phyloP scores from a whole-genome alignment of 2,329 filamentous ascomycete genomes.

The Pyrenochaeta sp. region DNA sequence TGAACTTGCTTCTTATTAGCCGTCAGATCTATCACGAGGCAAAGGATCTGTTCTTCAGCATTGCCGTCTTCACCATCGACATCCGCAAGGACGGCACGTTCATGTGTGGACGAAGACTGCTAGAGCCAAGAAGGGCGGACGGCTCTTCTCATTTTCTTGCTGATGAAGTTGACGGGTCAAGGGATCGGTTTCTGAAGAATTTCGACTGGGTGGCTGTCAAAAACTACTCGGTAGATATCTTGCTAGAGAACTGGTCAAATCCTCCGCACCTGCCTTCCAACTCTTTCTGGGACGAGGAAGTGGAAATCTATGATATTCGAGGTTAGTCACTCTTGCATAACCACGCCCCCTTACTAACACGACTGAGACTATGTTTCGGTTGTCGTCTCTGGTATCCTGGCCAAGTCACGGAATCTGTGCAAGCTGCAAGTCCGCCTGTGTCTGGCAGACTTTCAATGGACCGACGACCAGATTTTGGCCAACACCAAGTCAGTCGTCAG shows the following conservation, averaged over 20 bases:
- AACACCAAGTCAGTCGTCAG: slow-evolving; percentile 36
- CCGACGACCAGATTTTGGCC: slow-evolving; percentile 23
- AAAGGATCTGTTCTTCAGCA: slow-evolving; percentile 40
- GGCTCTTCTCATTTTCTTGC: slow-evolving; percentile 27
- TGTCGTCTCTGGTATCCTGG: slow-evolving; percentile 41
- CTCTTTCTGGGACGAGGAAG: slow-evolving; percentile 42
- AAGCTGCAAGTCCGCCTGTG: slow-evolving; percentile 41
- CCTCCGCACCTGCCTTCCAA: background rate
- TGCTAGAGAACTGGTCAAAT: slow-evolving; percentile 35
- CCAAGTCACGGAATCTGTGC: slow-evolving; percentile 36
- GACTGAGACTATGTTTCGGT: slow-evolving; percentile 40
- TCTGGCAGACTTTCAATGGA: slow-evolving; percentile 36
- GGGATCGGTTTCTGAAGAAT: slow-evolving; percentile 32
- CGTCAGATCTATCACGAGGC: slow-evolving; percentile 38
- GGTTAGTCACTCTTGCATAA: slow-evolving; percentile 12
- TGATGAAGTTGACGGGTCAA: slow-evolving; percentile 24
- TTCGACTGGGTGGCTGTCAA: slow-evolving; percentile 42
- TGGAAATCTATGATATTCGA: slow-evolving; percentile 48
- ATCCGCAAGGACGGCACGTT: slow-evolving; percentile 42
- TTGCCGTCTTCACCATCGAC: slow-evolving; percentile 40
- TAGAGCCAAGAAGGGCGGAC: slow-evolving; percentile 39
- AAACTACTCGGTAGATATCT: slow-evolving; percentile 45
- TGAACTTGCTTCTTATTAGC: slow-evolving; percentile 35
- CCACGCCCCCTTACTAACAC: background rate
- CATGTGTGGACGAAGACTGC: slow-evolving; percentile 43